Evolutionary conservation across 2,329 filamentous ascomycete genomes (phyloP), one percentile per base, ranked within the genome.

Genomic region (Coniella vitis): DNA sequence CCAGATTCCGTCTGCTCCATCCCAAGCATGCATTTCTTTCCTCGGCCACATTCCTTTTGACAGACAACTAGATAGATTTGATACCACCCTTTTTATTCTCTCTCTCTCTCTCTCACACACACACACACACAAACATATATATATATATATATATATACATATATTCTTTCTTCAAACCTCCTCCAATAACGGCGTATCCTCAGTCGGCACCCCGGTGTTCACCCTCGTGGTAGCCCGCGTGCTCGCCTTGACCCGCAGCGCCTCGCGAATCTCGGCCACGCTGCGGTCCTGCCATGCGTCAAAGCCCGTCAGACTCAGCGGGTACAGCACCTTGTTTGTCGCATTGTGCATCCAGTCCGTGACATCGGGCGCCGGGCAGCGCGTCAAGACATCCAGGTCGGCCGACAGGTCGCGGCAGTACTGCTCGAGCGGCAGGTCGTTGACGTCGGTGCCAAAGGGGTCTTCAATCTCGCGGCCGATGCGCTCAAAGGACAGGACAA

Each of bases 401-500:
- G 36, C 36, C 34, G 44, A 25, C 16, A 47, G 19, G 17, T 38
- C 44, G 25, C 36, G 38, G 29, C 37, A 22, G 19, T 36, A 47
- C 38, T 35, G 19, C 3, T 35, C 22, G 16, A 40, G 36, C 4
- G 45, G 25, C 22, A 47, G 13, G 17, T 40, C 45, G n/a, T 44
- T 46, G 17, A 46, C 44, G 44, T 46, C 44, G 22, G 7, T 9
- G 25, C 44, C 44, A 13, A 46, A 46, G 20, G 44, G 44, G 12
- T 46, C 34, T 35, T 46, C 44, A 36, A 46, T 46, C 44, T 46
- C 44, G 8, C 44, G 44, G 10, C 44, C 44, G 44, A 46, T 46
- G n/a, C 34, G 14, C 35, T 38, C 34, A 39, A 93, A 79, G 20
- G 86, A 86, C 52, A 93, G 78, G 62, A 93, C 91, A 57, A 93